Base-by-base conservation (phyloP, 2,329 filamentous ascomycete genomes). In the Penicillium sp. region DNA sequence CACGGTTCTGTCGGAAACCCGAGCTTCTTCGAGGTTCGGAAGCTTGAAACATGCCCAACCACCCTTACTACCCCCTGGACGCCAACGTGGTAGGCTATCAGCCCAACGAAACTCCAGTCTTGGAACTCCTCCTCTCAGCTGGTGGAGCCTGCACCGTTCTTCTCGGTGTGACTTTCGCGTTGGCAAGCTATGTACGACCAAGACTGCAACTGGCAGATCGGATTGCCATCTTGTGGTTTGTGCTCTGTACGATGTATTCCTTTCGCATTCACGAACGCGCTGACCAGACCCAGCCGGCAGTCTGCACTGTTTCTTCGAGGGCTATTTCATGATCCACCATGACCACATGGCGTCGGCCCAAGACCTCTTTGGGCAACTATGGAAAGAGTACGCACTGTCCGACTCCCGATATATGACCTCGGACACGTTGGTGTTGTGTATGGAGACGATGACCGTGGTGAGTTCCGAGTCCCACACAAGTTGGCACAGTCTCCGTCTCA, bases 371-470 rank as follows among this genome's bases (percentile, higher is more conserved):
- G 90, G 88, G 3, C 90, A 96, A 76, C 79, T 96, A 42, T 96
- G 92, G 92, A 96, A 96, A 70, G 92, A 96, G 73, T 96, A 96
- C 70, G 82, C 89, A 3, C 81, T 92, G 32, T 92, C 89, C 2
- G 92, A 96, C 75, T 95, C 91, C 50, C 83, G 92, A 41, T 96
- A 96, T 68, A 77, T 96, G 63, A 92, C 88, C 2, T 85, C 86
- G 16, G 89, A 94, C 67, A 82, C 87, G 1, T 92, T 96, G 65
- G 91, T 94, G 63, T 78, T 96, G n/a, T 92, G 89, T 71, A 87
- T 96, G 72, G 92, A 96, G 79, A 85, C 82, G 16, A 84, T 96
- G 58, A 96, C 92, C 1, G 86, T 86, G 40, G 88, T 92, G 75
- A 66, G 85, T 73, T 24, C 43, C 43, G 18, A 53, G 42, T 34